Evolutionary conservation across 495 filamentous ascomycete genomes (phyloP).

Genomic region (Neurospora intermedia): DNA sequence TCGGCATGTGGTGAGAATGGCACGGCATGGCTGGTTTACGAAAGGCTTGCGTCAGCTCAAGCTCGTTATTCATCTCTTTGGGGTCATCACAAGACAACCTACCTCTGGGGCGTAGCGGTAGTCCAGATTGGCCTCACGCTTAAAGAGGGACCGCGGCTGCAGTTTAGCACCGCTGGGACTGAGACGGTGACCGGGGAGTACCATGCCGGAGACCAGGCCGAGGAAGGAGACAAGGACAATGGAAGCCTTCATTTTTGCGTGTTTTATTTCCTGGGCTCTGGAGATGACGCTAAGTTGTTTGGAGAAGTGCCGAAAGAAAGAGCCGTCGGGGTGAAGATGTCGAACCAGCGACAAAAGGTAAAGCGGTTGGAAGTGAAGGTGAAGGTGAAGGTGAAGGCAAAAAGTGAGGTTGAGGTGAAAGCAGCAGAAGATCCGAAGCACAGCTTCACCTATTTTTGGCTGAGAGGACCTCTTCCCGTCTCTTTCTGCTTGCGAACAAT

Average conservation of each 20-base stretch:
- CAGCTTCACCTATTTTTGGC: background rate
- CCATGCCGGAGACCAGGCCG: conserved; percentile 3
- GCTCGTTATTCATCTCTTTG: background rate
- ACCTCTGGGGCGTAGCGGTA: background rate
- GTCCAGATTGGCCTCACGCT: background rate
- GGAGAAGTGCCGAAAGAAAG: background rate
- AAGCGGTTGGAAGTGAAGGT: background rate
- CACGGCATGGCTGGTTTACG: background rate
- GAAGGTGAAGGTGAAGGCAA: background rate
- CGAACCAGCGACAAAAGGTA: background rate
- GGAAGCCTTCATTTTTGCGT: conserved; percentile 3
- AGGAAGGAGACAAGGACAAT: background rate
- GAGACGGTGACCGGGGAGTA: background rate
- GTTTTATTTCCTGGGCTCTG: background rate
- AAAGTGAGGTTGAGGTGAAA: background rate
- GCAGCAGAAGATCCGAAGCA: background rate
- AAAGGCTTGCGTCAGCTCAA: background rate
- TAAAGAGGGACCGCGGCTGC: background rate
- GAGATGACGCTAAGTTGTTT: background rate
- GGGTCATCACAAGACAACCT: background rate
- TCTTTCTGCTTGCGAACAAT: background rate
- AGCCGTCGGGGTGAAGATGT: background rate
- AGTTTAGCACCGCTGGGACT: background rate
- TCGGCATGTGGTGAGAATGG: conserved; percentile 1
- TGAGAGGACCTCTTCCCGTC: background rate